These are phyloP conservation scores for Epichloe coenophiala DNA, from an alignment of 2,329 filamentous ascomycete genomes.

Conservation along the genomic window DNA sequence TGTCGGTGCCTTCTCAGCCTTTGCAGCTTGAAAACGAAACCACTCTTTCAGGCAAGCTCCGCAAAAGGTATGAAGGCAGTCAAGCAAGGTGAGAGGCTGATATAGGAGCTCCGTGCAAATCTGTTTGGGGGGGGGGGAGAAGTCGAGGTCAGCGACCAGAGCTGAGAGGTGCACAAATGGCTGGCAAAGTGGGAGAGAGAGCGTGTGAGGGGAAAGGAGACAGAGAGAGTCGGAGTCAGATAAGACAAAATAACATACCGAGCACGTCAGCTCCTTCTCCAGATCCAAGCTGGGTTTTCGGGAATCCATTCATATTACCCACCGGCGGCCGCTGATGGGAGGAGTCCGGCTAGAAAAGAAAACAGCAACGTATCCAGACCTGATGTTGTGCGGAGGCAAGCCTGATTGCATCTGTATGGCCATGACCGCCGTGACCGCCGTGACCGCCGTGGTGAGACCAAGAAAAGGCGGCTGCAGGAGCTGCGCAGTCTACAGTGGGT, in stretches of 20 bases:
- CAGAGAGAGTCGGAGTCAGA: background rate
- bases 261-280: constrained; percentile 90
- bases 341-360: background rate
- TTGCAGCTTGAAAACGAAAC: constrained; percentile 68
- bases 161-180: background rate
- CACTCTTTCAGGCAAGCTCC: constrained; percentile 91
- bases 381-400: background rate
- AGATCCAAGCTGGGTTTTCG: constrained; percentile 50
- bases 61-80: constrained; percentile 93
- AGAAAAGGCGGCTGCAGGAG: background rate
- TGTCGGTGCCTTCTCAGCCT: constrained; percentile 36
- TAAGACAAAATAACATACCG: constrained; percentile 43
- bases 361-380: background rate
- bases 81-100: constrained; percentile 79
- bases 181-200: constrained; percentile 3
- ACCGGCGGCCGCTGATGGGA: background rate
- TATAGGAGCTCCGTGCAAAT: constrained; percentile 95
- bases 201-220: constrained; percentile 11
- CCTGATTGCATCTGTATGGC: background rate
- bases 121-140: constrained; percentile 28
- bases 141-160: background rate
- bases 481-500: background rate
- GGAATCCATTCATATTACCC: constrained; percentile 33
- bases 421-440: too few species aligned
- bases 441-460: background rate